Evolutionary conservation across 192 early-diverging fungal genomes (phyloP), one percentile per base, ranked within the genome.

Genomic region (Entomortierella chlamydospora): DNA sequence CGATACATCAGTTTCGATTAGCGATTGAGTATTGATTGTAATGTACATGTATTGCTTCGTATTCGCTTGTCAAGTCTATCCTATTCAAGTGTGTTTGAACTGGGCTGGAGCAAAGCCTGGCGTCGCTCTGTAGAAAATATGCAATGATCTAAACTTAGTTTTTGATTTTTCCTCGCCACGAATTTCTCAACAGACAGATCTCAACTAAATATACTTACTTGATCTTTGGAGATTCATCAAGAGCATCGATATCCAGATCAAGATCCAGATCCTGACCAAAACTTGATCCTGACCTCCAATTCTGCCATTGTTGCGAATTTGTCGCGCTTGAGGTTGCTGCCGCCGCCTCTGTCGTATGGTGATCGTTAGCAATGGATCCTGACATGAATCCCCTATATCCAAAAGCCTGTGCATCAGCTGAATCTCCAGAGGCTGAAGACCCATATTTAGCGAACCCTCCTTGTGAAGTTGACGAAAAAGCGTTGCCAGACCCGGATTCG

Each of bases 101-200:
- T 78, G 60, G 15, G 74, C 74, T 30, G 74, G 74, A 7, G 74
- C 74, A 57, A 78, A 78, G 22, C 74, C 67, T 39, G 74, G 60
- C 1, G 66, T 78, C 18, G 49, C 37, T 33, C 74, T 78, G 64
- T 0, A 1, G 23, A 51, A 11, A 26, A 42, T 15, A 47, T 23
- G 31, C 49, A 52, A 12, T n/a, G 57, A 58, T 23, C 25, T 12
- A 33, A 22, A 20, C 13, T 29, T 28, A 26, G 45, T 20, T 20
- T 15, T 22, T 41, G 25, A 4, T 7, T 2, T 56, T 23, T 23
- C 23, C 18, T 26, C 12, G 4, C 23, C 3, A 54, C 2, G 23
- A 34, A 17, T 4, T 6, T 31, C 15, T 28, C 25, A n/a, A 1
- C 26, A 55, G 28, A 55, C 7, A 55, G n/a, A n/a, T n/a, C n/a